A percentile compares a stretch with the other conserved stretches of the same genome.
These are phyloP conservation scores for Ammopiptanthus mongolicus DNA, from an alignment of 306 rosid species.

Conservation along the genomic window DNA sequence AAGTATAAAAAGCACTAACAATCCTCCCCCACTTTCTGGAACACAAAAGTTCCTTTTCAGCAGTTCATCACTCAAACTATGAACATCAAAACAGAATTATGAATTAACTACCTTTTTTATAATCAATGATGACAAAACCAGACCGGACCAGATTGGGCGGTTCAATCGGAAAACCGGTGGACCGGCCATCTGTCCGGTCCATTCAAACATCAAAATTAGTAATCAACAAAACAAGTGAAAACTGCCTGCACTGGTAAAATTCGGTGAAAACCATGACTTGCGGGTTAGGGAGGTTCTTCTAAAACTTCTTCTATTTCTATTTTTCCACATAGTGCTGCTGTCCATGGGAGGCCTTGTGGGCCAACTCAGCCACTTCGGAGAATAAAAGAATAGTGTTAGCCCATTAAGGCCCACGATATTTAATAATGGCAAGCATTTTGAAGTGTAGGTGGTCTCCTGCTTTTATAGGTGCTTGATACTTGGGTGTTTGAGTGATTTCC, in stretches of 20 bases:
- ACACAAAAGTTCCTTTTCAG: neutral
- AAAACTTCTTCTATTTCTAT: neutral
- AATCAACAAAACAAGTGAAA: neutral
- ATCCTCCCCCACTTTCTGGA: neutral
- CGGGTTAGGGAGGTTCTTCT: neutral
- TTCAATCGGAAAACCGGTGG: neutral
- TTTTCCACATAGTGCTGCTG: neutral
- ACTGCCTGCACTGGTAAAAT: neutral
- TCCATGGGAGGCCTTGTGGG: neutral
- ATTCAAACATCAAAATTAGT: neutral
- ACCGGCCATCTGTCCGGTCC: neutral
- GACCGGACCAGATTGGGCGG: no score
- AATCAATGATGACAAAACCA: neutral
- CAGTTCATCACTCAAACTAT: neutral
- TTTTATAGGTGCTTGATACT: no score
- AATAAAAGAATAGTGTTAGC: neutral
- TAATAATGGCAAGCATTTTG: neutral
- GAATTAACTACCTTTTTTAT: neutral
- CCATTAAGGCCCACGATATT: neutral
- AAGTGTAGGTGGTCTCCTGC: neutral
- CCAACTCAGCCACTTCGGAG: neutral
- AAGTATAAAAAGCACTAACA: neutral
- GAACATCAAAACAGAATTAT: neutral
- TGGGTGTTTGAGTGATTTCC: no score
- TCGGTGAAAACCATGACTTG: neutral